phyloP scores from a whole-genome alignment of 176 grass and related monocot species.

The Avena sativa region DNA sequence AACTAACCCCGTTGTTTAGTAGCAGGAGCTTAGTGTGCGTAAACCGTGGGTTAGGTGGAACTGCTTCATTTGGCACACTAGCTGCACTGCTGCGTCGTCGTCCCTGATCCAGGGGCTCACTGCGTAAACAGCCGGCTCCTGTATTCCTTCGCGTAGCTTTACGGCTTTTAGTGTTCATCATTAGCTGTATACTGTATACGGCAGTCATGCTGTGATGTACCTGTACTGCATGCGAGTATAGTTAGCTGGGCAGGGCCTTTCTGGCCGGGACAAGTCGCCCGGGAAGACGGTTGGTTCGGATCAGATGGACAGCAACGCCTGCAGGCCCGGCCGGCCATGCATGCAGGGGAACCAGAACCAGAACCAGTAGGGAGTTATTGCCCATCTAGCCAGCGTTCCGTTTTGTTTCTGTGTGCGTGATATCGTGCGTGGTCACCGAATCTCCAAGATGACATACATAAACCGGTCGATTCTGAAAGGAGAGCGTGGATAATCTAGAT shows the following conservation, averaged over 20 bases:
- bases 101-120: slow-evolving; percentile 10
- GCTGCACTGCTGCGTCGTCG: not conserved
- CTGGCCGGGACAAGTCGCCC: slow-evolving; percentile 29
- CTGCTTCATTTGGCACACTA: slow-evolving; percentile 36
- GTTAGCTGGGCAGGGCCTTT: slow-evolving; percentile 46
- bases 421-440: not conserved
- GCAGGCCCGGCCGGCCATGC: not conserved
- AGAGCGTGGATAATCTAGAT: not conserved
- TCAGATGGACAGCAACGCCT: slow-evolving; percentile 31
- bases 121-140: not conserved
- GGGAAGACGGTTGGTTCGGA: slow-evolving; percentile 20
- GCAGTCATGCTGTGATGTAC: not conserved
- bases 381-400: not conserved
- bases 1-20: not conserved
- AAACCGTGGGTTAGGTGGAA: slow-evolving; percentile 56
- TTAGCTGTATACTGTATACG: not conserved
- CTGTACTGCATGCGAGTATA: not conserved
- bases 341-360: slow-evolving; percentile 22
- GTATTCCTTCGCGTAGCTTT: not conserved
- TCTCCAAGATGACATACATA: not conserved
- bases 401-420: not conserved
- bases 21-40: not conserved
- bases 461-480: not conserved
- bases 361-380: slow-evolving; percentile 9
- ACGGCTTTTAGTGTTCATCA: not conserved